Evolutionary conservation across 2,329 filamentous ascomycete species (phyloP), one percentile per base, ranked within the genome.

Genomic region (Pestalotiopsis sp.): DNA sequence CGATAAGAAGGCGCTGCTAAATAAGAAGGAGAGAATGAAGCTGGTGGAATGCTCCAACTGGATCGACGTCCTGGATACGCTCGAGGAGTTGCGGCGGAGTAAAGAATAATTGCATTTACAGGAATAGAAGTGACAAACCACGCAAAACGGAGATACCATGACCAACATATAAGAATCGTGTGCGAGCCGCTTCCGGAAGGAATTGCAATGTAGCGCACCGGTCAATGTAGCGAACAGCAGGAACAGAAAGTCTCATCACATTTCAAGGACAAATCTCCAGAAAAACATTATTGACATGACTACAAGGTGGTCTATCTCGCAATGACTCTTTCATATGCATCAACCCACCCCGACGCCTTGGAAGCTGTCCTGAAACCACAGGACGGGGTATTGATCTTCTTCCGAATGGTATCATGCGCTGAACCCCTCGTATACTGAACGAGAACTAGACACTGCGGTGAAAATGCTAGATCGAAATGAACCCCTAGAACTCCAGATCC

Each of bases 51-150:
- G 86, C 71, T 79, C 77, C 12, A 85, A 85, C 68, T 88, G 89
- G 80, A 77, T 88, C 57, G 88, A 90, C 61, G 75, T 91, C 63
- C 77, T 91, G 9, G 89, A 91, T 73, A 90, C 86, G 70, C 77
- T 91, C 67, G 88, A 91, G 71, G 83, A 82, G 36, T 64, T 73
- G 2, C 70, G 74, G 13, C 13, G 31, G n/a, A 36, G 36, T 20
- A 62, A 62, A 39, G 59, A n/a, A 20, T 62, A 36, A 62, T 20
- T 20, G 9, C 27, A 12, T 20, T 17, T 6, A 6, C 14, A 20
- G 2, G 7, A 39, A 41, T 17, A 20, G 27, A 38, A 41, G 5
- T 36, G 11, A 13, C 11, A 59, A 59, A 14, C 6, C 14, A 14
- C 11, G 13, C 1, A 13, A 20, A 11, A 25, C 1, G 2, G 39